phyloP scores from a whole-genome alignment of 352 stramenopile species.

The Pythium apleroticum region DNA sequence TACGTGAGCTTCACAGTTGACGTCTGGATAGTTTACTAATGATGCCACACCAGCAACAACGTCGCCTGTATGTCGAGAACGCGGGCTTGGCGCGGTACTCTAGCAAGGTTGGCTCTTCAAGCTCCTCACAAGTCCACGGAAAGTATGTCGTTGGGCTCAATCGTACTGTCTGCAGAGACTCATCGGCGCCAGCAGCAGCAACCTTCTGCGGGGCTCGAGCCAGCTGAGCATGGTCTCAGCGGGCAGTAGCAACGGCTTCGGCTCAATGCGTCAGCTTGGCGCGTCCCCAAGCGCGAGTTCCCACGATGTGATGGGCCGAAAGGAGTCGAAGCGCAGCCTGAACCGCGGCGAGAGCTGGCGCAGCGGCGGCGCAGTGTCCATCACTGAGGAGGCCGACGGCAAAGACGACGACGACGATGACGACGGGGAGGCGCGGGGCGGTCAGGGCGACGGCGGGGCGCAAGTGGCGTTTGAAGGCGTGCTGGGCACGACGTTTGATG shows the following conservation, averaged over 20 bases:
- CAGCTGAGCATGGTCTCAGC: slow-evolving; percentile 5
- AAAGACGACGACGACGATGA: slow-evolving; percentile 26
- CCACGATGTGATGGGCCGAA: slow-evolving; percentile 13
- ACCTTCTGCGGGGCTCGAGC: slow-evolving; percentile 4
- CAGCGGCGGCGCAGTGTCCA: slow-evolving; percentile 23
- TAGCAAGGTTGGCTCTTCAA: slow-evolving; percentile 11
- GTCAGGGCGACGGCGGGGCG: slow-evolving; percentile 14
- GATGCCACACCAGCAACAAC: slow-evolving; percentile 22
- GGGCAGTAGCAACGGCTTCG: background rate
- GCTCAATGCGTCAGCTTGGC: slow-evolving; percentile 10
- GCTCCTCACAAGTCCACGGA: too few species aligned
- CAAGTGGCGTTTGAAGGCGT: background rate
- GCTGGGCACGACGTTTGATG: slow-evolving; percentile 50
- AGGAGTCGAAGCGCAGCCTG: slow-evolving; percentile 36
- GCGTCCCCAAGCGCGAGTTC: background rate
- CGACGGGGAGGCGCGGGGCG: background rate
- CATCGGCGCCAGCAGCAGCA: slow-evolving; percentile 15
- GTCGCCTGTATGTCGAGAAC: slow-evolving; percentile 24
- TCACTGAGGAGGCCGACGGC: slow-evolving; percentile 26
- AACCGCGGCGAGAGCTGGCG: slow-evolving; percentile 14
- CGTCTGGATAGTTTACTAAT: too few species aligned
- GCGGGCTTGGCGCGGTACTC: slow-evolving; percentile 16
- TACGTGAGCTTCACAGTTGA: too few species aligned
- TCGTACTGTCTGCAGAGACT: slow-evolving; percentile 6
- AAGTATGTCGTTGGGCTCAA: too few species aligned